These are phyloP conservation scores for Ustilago nuda DNA, from an alignment of 1,284 basidiomycete genomes.

Conservation along the genomic window DNA sequence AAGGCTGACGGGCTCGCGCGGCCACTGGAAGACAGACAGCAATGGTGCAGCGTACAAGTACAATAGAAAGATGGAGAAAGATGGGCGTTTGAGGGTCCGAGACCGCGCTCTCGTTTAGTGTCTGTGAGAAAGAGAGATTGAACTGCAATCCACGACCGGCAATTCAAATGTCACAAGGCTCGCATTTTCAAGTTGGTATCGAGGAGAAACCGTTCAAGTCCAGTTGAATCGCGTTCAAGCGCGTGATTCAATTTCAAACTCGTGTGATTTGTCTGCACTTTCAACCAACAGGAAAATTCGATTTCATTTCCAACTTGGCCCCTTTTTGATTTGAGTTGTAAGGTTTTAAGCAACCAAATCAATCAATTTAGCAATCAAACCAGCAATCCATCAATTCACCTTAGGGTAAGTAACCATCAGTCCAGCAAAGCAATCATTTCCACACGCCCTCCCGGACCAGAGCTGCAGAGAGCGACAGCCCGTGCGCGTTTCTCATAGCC, in stretches of 20 bases:
- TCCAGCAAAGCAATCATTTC: not conserved
- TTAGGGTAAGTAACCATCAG: no score
- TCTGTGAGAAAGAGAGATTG: not conserved
- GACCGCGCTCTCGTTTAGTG: not conserved
- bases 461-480: not conserved
- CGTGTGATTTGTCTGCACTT: not conserved
- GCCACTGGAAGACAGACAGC: not conserved
- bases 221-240: not conserved
- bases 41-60: not conserved
- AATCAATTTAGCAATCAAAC: no score
- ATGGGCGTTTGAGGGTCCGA: not conserved
- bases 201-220: not conserved
- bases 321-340: not conserved
- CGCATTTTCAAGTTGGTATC: not conserved
- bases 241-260: constrained; percentile 2
- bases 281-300: not conserved
- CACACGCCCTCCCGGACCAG: not conserved
- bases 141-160: not conserved
- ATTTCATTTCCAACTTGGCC: not conserved
- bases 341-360: not conserved
- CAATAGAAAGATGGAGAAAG: not conserved
- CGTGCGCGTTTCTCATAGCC: no score
- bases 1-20: constrained; percentile 4
- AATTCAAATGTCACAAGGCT: not conserved
- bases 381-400: no score